Conservation (phyloP, 352 stramenopile species). For the Globisporangium abappressorium region DNA sequence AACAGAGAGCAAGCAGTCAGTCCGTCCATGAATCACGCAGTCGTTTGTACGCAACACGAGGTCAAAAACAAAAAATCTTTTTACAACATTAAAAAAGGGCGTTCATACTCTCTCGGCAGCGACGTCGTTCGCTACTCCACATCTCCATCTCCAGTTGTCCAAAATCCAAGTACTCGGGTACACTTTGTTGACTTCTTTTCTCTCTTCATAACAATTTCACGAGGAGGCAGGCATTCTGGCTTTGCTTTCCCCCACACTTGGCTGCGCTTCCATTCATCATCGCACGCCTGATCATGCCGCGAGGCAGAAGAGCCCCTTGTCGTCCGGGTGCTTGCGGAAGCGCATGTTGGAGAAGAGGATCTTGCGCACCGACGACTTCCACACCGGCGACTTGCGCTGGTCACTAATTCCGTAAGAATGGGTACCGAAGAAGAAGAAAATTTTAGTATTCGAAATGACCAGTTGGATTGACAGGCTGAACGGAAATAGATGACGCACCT, state of each 20-base stretch:
- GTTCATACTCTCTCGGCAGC: not conserved
- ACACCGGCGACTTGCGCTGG: constrained; percentile 84
- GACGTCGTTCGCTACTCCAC: not conserved
- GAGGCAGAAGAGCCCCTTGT: constrained; percentile 75
- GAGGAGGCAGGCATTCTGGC: not conserved
- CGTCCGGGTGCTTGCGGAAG: constrained; percentile 71
- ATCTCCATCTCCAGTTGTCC: not conserved
- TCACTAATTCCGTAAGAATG: constrained; percentile 34
- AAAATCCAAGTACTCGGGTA: not conserved
- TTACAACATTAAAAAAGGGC: not conserved
- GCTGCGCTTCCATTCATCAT: not conserved
- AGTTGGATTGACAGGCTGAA: not conserved
- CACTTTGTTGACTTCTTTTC: not conserved
- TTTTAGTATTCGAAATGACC: not conserved
- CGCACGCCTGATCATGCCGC: constrained; percentile 32
- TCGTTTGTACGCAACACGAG: not conserved
- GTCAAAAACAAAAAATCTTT: not conserved
- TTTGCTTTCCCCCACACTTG: not conserved
- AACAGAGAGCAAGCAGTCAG: no score
- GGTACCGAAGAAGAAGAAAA: not conserved
- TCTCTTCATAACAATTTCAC: not conserved
- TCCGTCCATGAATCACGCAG: no score
- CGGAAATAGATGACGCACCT: constrained; percentile 29
- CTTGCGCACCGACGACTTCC: constrained; percentile 89
- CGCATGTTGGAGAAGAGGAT: constrained; percentile 87